These are phyloP conservation scores for Ascochyta pisi DNA, from an alignment of 2,329 filamentous ascomycete genomes.

Conservation along the genomic window DNA sequence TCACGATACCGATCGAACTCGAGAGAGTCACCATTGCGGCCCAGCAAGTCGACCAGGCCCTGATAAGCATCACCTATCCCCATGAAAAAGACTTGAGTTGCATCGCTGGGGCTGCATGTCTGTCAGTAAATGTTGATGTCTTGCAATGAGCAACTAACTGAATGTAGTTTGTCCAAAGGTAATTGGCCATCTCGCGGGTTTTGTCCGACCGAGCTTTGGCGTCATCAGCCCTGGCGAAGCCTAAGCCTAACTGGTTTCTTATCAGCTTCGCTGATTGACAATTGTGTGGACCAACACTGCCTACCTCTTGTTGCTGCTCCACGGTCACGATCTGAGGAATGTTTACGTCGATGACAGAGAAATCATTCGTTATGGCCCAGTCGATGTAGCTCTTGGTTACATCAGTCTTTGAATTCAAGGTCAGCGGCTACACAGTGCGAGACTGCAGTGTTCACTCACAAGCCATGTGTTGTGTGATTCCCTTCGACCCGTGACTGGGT, in stretches of 20 bases:
- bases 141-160: constrained; percentile 58
- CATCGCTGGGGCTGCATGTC: constrained; percentile 59
- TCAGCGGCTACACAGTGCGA: constrained; percentile 51
- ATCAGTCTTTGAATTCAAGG: constrained; percentile 70
- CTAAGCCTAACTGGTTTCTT: constrained; percentile 24
- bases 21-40: constrained; percentile 68
- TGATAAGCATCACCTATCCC: constrained; percentile 90
- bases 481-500: constrained; percentile 68
- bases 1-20: neutral
- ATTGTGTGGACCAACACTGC: constrained; percentile 5
- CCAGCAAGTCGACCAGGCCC: constrained; percentile 81
- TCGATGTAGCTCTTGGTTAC: constrained; percentile 79
- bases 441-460: constrained; percentile 62
- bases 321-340: constrained; percentile 78
- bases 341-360: constrained; percentile 90
- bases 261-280: constrained; percentile 4
- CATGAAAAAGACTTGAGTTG: constrained; percentile 80
- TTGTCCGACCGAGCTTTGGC: constrained; percentile 49
- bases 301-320: constrained; percentile 58
- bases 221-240: constrained; percentile 58
- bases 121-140: constrained; percentile 5
- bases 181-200: constrained; percentile 76
- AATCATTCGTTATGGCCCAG: constrained; percentile 79
- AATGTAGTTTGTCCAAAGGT: constrained; percentile 97
- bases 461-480: constrained; percentile 88